phyloP scores from a whole-genome alignment of 2,329 filamentous ascomycete species.

The Pestalotiopsis sp. region DNA sequence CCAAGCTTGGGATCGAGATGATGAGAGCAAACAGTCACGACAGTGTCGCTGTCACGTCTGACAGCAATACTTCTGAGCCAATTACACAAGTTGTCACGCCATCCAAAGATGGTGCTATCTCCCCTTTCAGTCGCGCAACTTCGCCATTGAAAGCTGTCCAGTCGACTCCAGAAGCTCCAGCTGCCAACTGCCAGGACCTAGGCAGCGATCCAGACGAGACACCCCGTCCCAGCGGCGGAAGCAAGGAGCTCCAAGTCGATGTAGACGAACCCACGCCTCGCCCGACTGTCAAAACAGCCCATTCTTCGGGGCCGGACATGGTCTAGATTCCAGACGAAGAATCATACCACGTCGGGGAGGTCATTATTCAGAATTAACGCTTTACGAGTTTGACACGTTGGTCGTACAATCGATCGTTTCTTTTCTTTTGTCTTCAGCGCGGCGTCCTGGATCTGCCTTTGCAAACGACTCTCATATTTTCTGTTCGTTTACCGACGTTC shows the following conservation, averaged over 20 bases:
- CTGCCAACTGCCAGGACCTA: slow-evolving; percentile 19
- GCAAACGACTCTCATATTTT: not conserved
- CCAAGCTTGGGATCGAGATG: slow-evolving; percentile 95
- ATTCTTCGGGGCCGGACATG: not conserved
- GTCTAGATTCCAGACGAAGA: not conserved
- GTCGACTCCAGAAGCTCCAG: slow-evolving; percentile 32
- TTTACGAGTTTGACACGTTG: not conserved
- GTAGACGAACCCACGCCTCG: slow-evolving; percentile 43
- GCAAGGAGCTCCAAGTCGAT: slow-evolving; percentile 22
- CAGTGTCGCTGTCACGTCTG: slow-evolving; percentile 63
- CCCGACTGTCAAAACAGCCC: slow-evolving; percentile 24
- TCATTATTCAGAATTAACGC: not conserved
- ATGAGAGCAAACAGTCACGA: slow-evolving; percentile 96
- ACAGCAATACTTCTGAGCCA: slow-evolving; percentile 50
- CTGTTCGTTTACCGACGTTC: not conserved
- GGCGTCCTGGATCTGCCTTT: slow-evolving; percentile 4
- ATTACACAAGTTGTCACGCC: slow-evolving; percentile 56
- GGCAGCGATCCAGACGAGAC: slow-evolving; percentile 41
- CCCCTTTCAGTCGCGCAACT: slow-evolving; percentile 24
- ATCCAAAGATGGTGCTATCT: slow-evolving; percentile 40
- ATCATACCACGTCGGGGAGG: not conserved
- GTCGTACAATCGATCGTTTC: not conserved
- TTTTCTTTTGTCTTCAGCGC: slow-evolving; percentile 7
- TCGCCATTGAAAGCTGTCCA: slow-evolving; percentile 23
- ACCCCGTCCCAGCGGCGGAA: slow-evolving; percentile 38